Evolutionary conservation across 345 rosid species (phyloP), one percentile per base, ranked within the genome.

Genomic region (Hevea brasiliensis): DNA sequence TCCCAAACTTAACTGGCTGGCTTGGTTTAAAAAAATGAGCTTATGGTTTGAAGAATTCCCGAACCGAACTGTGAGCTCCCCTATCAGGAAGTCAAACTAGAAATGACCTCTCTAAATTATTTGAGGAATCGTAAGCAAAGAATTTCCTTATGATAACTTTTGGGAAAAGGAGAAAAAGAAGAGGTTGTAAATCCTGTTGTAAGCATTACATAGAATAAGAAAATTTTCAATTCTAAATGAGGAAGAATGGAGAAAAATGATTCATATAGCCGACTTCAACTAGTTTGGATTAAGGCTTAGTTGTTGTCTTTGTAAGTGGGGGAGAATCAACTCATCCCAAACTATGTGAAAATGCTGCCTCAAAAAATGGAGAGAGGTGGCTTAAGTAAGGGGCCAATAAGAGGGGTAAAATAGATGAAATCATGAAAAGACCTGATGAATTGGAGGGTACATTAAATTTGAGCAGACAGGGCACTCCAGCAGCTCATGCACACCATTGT

Each of bases 381-480:
- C 37, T 32, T 4, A 32, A 32, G n/a, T n/a, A 32, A 4, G 37
- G 2, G 37, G 37, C 37, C 4, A 1, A 32, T 32, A 14, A 42
- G 6, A 42, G 60, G n/a, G n/a, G n/a, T n/a, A 12, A 0, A 45
- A 72, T 2, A 32, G 15, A 18, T 24, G 21, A 35, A 65, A 47
- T 57, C n/a, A n/a, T 48, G n/a, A 45, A 50, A 58, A 37, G 50
- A 73, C 81, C 81, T 78, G 81, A 60, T 78, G 81, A 62, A 78
- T 78, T 62, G 81, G 81, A 57, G 81, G 81, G 41, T 78, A 78
- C 81, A 78, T 78, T 68, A 73, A 73, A 78, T 78, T 78, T 44
- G 77, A 67, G 70, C 81, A 78, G 67, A 78, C 81, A 62, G 81
- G 74, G 32, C 81, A 78, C 74, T 78, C 77, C 20, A 78, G 81